These are phyloP conservation scores for Hawksworthiomyces lignivorus DNA, from an alignment of 2,329 filamentous ascomycete species.

Conservation along the genomic window DNA sequence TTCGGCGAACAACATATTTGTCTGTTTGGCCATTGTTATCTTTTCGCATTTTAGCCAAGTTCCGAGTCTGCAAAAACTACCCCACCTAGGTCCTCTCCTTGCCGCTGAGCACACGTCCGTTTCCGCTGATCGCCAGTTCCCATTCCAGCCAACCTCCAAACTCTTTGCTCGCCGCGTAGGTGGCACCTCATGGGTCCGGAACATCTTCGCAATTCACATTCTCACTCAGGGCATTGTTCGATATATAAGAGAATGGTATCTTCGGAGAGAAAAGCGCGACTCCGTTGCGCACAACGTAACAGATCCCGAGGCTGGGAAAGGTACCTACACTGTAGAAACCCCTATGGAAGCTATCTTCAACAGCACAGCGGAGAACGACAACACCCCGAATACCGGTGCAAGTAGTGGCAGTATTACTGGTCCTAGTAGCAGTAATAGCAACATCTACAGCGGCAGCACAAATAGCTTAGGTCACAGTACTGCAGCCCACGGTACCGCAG, in stretches of 20 bases:
- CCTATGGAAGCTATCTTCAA: conserved; percentile 37
- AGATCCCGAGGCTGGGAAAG: conserved; percentile 58
- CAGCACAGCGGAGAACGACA: conserved; percentile 31
- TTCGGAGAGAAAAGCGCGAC: conserved; percentile 51
- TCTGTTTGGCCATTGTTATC: conserved; percentile 62
- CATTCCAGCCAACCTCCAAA: conserved; percentile 35
- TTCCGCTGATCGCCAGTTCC: conserved; percentile 36
- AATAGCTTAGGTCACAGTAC: not conserved
- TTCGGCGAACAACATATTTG: conserved; percentile 62
- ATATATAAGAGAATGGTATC: conserved; percentile 62
- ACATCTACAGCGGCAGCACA: not conserved
- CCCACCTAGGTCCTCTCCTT: conserved; percentile 27
- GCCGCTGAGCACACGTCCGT: conserved; percentile 23
- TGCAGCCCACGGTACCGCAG: too few species aligned
- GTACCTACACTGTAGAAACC: conserved; percentile 25
- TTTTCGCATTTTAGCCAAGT: conserved; percentile 42
- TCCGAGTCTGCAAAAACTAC: conserved; percentile 39
- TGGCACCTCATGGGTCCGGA: conserved; percentile 59
- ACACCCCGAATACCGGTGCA: conserved; percentile 18
- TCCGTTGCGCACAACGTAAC: conserved; percentile 37
- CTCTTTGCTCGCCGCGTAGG: conserved; percentile 47
- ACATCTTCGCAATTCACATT: conserved; percentile 66
- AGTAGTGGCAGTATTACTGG: conserved; percentile 21
- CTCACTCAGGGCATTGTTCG: conserved; percentile 65
- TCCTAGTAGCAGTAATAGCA: conserved; percentile 36